Conservation (phyloP, 108 stramenopile genomes). For the Nitzschia sp. region DNA sequence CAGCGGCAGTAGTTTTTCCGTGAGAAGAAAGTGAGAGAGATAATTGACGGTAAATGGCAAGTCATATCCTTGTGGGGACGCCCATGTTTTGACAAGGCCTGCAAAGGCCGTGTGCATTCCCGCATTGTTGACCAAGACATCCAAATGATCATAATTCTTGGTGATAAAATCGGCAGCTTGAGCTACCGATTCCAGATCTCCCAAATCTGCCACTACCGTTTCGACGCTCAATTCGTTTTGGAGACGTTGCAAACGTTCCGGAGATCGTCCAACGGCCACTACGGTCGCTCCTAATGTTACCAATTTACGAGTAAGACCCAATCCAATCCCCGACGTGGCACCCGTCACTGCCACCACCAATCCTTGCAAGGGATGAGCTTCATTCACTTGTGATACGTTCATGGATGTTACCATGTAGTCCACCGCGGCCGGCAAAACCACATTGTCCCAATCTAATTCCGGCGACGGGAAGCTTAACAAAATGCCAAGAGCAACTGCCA, state of each 20-base stretch:
- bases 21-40: conserved; percentile 65
- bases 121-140: conserved; percentile 63
- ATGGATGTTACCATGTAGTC: conserved; percentile 2
- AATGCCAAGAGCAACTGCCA: not conserved
- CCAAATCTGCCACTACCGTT: conserved; percentile 42
- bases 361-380: conserved; percentile 29
- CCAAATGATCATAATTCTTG: conserved; percentile 36
- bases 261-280: conserved; percentile 48
- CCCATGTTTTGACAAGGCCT: not conserved
- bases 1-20: conserved; percentile 49
- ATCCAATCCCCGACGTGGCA: conserved; percentile 54
- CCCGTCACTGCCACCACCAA: conserved; percentile 49
- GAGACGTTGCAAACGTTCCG: conserved; percentile 28
- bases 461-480: conserved; percentile 1
- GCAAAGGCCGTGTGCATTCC: conserved; percentile 37
- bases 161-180: conserved; percentile 42
- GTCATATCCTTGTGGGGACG: conserved; percentile 40
- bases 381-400: not conserved
- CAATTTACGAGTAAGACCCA: conserved; percentile 24
- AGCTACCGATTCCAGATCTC: conserved; percentile 53
- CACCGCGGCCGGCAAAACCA: not conserved
- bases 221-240: conserved; percentile 18
- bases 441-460: conserved; percentile 18
- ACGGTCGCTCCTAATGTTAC: conserved; percentile 50
- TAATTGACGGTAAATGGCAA: conserved; percentile 52